phyloP scores from a whole-genome alignment of 2,329 filamentous ascomycete genomes.

The Aureobasidium sp. region DNA sequence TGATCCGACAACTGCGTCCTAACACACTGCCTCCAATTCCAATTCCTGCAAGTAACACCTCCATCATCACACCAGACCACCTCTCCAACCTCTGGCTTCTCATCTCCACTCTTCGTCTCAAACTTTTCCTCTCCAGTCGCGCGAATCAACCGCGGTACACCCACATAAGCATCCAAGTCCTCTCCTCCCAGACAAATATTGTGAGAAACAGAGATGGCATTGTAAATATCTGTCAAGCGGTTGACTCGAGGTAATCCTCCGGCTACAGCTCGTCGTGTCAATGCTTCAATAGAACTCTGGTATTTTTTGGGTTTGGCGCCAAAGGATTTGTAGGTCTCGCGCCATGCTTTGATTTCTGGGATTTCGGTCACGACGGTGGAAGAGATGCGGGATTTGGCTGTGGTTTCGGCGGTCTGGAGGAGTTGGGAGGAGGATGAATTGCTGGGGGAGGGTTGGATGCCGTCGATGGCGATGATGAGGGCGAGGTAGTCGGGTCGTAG shows the following conservation, averaged over 20 bases:
- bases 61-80: constrained; percentile 32
- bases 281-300: constrained; percentile 30
- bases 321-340: constrained; percentile 31
- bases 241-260: constrained; percentile 30
- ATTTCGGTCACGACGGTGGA: constrained; percentile 23
- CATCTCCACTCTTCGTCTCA: constrained; percentile 24
- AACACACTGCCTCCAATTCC: constrained; percentile 34
- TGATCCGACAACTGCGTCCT: constrained; percentile 28
- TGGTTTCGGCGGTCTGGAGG: constrained; percentile 23
- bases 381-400: constrained; percentile 11
- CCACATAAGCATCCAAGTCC: background rate
- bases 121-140: constrained; percentile 29
- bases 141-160: background rate
- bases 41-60: constrained; percentile 31
- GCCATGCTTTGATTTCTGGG: constrained; percentile 31
- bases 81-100: constrained; percentile 25
- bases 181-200: background rate
- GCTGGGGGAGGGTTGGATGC: constrained; percentile 26
- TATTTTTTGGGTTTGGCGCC: constrained; percentile 32
- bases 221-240: constrained; percentile 12
- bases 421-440: constrained; percentile 24
- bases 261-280: constrained; percentile 23
- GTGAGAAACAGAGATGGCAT: background rate
- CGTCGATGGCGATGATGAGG: constrained; percentile 27
- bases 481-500: constrained; percentile 31